Evolutionary conservation across 768 basidiomycete species (phyloP).

Genomic region (Rhizopogon salebrosus): DNA sequence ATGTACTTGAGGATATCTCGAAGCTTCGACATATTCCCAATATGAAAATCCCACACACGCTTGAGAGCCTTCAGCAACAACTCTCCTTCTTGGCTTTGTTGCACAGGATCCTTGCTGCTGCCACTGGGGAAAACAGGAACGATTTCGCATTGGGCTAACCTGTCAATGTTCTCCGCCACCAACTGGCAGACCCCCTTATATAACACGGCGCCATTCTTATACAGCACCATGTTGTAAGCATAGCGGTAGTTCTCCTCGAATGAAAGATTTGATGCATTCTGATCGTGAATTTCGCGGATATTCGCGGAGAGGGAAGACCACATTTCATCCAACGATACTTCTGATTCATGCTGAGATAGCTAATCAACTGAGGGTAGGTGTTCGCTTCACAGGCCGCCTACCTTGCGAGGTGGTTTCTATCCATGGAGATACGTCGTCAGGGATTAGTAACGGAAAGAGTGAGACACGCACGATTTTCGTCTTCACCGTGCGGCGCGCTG

Average conservation of each 20-base stretch:
- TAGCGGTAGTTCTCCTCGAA: constrained; percentile 94
- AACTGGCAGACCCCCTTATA: constrained; percentile 82
- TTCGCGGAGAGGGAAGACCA: constrained; percentile 80
- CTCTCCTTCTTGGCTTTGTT: constrained; percentile 81
- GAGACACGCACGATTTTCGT: constrained; percentile 36
- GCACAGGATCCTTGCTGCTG: constrained; percentile 59
- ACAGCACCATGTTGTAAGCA: constrained; percentile 90
- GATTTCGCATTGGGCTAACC: constrained; percentile 70
- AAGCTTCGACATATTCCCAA: constrained; percentile 80
- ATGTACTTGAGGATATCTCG: constrained; percentile 93
- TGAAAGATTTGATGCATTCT: constrained; percentile 83
- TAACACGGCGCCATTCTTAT: constrained; percentile 77
- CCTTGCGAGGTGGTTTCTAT: constrained; percentile 45
- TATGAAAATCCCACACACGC: constrained; percentile 93
- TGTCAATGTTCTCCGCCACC: constrained; percentile 77
- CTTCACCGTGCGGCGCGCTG: constrained; percentile 30
- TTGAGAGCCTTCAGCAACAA: constrained; percentile 76
- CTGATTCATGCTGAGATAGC: constrained; percentile 56
- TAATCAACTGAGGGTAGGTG: not conserved
- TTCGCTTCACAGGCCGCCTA: constrained; percentile 17
- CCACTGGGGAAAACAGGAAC: constrained; percentile 79
- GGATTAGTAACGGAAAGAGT: constrained; percentile 15
- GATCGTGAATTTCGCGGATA: constrained; percentile 91
- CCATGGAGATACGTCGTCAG: constrained; percentile 12
- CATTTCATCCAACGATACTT: constrained; percentile 75